phyloP scores from a whole-genome alignment of 805 yeast genomes.

The Osmozyma mogii region DNA sequence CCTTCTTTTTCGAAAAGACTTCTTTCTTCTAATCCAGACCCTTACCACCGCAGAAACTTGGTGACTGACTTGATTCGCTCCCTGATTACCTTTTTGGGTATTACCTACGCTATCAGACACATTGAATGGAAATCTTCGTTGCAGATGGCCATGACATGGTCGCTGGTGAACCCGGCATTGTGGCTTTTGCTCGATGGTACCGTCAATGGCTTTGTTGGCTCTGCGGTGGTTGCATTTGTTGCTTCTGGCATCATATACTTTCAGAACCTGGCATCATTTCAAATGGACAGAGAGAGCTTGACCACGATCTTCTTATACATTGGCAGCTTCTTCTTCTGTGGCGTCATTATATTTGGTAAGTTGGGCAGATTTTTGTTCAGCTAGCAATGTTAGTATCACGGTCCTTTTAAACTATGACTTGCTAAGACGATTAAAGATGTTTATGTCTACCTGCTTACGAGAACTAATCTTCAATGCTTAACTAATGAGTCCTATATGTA shows the following conservation, averaged over 20 bases:
- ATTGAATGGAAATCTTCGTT: conserved; percentile 60
- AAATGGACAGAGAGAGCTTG: conserved; percentile 17
- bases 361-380: conserved; percentile 49
- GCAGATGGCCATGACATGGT: conserved; percentile 61
- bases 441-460: too few species aligned
- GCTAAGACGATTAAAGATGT: too few species aligned
- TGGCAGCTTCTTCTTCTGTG: conserved; percentile 60
- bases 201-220: conserved; percentile 40
- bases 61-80: conserved; percentile 34
- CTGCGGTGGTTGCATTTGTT: conserved; percentile 21
- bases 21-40: conserved; percentile 33
- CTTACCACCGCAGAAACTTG: conserved; percentile 21
- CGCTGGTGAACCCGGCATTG: conserved; percentile 52
- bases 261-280: conserved; percentile 18
- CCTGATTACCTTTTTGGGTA: conserved; percentile 58
- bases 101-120: conserved; percentile 61
- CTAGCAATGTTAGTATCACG: too few species aligned
- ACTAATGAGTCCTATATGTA: too few species aligned
- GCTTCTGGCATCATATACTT: conserved; percentile 25
- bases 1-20: conserved; percentile 24
- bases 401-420: too few species aligned
- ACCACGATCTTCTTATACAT: conserved; percentile 45
- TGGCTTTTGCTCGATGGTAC: conserved; percentile 65
- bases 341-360: conserved; percentile 60
- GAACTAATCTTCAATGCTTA: too few species aligned